Base-by-base conservation (phyloP, 164 flowering plant genomes). In the Nymphaea colorata region DNA sequence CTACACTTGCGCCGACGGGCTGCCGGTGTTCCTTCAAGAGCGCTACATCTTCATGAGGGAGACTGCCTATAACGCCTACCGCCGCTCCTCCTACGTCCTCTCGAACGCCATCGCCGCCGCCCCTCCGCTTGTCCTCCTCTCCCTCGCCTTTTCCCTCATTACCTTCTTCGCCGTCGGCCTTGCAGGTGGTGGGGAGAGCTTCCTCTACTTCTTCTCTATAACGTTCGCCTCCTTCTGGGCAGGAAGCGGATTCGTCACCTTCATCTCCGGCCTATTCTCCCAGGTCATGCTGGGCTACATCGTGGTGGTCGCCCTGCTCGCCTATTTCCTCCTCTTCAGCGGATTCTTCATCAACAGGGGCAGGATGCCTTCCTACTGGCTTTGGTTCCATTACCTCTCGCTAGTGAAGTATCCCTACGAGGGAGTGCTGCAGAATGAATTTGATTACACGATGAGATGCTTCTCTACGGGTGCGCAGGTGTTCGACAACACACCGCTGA, bases 11-110 rank as follows among this genome's bases (percentile, higher is more conserved):
- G 96, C 98, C 0, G 98, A 93, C 47, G 93, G 97, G 43, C 75
- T 91, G 16, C 98, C 98, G 0, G 90, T 86, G 2, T 93, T 93
- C 76, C 86, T 93, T 71, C 94, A 87, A 59, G 95, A 93, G 55
- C 75, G 98, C 0, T 91, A 89, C 82, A 89, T 93, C 44, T 93
- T 93, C 86, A 86, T 91, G 96, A 68, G 98, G 25, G 98, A 93
- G 70, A 91, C 98, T 0, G 97, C 97, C 2, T 85, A 91, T 82
- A 93, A 93, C 70, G 93, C 97, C 3, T 93, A 93, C 68, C 88
- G 98, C 1, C 79, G 97, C 1, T 91, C 96, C 0, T 93, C 98
- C 3, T 93, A 93, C 72, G 93, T 89, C 42, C 69, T 91, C 3
- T 78, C 98, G 0, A 90, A 91, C 67, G 74, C 93, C 2, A 43